Evolutionary conservation across 805 yeast genomes (phyloP).

Genomic region (Metschnikowia anglica): DNA sequence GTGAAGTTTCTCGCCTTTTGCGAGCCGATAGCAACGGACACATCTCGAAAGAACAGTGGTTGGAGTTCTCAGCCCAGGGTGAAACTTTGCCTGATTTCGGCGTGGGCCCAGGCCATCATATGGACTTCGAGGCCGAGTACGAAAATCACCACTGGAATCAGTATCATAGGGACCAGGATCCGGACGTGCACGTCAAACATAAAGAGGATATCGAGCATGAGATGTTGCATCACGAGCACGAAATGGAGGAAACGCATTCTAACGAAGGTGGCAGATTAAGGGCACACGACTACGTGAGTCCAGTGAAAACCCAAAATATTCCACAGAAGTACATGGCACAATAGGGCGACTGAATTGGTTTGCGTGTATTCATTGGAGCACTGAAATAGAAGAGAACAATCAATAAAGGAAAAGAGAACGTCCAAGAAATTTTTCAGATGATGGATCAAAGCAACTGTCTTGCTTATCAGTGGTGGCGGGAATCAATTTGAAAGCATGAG

Average conservation of each 20-base stretch:
- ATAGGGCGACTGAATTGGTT: no score
- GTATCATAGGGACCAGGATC: slow-evolving; percentile 73
- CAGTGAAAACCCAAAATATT: slow-evolving; percentile 31
- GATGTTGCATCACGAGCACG: slow-evolving; percentile 80
- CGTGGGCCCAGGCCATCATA: slow-evolving; percentile 91
- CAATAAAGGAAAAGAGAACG: neutral
- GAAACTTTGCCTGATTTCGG: slow-evolving; percentile 88
- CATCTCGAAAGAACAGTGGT: slow-evolving; percentile 69
- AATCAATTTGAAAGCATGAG: no score
- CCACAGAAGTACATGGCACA: slow-evolving; percentile 31
- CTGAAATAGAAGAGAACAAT: neutral
- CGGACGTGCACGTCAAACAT: slow-evolving; percentile 76
- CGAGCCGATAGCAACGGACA: slow-evolving; percentile 67
- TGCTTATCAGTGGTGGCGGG: no score
- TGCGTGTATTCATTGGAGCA: no score
- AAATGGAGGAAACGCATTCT: slow-evolving; percentile 59
- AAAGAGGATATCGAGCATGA: slow-evolving; percentile 90
- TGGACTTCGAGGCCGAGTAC: slow-evolving; percentile 89
- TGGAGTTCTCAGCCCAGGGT: slow-evolving; percentile 56
- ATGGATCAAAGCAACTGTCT: no score
- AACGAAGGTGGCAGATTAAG: slow-evolving; percentile 29
- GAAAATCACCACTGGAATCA: slow-evolving; percentile 94
- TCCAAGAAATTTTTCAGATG: no score
- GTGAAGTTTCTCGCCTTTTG: slow-evolving; percentile 54
- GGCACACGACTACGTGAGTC: slow-evolving; percentile 31